phyloP scores from a whole-genome alignment of 2,329 filamentous ascomycete genomes.

The Aspergillus sp. region DNA sequence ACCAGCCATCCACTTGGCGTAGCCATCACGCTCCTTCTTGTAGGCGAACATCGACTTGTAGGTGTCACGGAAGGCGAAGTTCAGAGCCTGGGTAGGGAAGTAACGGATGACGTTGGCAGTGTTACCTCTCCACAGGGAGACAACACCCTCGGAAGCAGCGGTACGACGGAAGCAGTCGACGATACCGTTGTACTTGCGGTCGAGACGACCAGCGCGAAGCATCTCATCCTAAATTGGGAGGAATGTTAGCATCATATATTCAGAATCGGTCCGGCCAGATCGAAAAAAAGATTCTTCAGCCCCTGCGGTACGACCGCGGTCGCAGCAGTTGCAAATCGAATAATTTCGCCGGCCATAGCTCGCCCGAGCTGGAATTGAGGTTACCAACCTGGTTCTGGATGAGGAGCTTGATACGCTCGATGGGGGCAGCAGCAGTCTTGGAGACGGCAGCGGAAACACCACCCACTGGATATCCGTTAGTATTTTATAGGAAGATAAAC shows the following conservation, averaged over 20 bases:
- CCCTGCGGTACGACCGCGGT: neutral
- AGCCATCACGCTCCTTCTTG: constrained; percentile 99
- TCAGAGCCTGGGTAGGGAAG: constrained; percentile 99
- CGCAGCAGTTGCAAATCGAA: neutral
- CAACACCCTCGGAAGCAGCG: constrained; percentile 83
- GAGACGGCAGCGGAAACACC: constrained; percentile 99
- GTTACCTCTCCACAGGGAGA: constrained; percentile 99
- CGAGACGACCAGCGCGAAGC: constrained; percentile 97
- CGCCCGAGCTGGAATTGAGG: neutral
- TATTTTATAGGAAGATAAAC: constrained; percentile 15
- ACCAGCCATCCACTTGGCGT: constrained; percentile 98
- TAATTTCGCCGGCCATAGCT: neutral
- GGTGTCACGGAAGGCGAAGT: constrained; percentile 99
- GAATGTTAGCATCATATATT: neutral
- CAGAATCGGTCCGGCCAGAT: neutral
- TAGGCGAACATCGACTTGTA: constrained; percentile 99
- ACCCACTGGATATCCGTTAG: constrained; percentile 73
- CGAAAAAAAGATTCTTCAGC: constrained; percentile 13
- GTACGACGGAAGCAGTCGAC: constrained; percentile 94
- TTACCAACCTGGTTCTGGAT: constrained; percentile 97
- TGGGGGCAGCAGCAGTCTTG: constrained; percentile 99
- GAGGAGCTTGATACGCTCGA: constrained; percentile 99
- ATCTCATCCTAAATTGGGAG: constrained; percentile 82
- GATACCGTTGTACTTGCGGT: constrained; percentile 95
- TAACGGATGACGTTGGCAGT: constrained; percentile 99